phyloP scores from a whole-genome alignment of 2,329 filamentous ascomycete genomes.

The Microdochium paspali region DNA sequence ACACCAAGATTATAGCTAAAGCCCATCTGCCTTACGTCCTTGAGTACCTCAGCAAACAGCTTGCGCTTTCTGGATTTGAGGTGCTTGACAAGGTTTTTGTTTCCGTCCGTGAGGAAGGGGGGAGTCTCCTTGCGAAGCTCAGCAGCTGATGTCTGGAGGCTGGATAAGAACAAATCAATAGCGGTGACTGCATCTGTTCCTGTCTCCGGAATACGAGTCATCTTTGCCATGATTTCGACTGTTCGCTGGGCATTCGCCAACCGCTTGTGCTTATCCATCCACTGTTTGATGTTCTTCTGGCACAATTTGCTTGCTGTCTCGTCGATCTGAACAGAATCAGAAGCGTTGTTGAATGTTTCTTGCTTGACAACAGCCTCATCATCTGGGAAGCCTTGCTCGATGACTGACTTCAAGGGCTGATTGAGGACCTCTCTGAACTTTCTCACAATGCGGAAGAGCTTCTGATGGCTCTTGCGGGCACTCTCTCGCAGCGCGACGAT shows the following conservation, averaged over 20 bases:
- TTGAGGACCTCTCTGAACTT: conserved; percentile 79
- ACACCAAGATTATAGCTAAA: conserved; percentile 74
- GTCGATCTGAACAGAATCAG: conserved; percentile 21
- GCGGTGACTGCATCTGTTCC: conserved; percentile 47
- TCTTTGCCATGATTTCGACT: conserved; percentile 61
- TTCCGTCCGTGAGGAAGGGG: conserved; percentile 71
- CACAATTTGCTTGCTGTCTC: conserved; percentile 22
- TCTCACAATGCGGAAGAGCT: conserved; percentile 81
- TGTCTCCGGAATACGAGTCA: conserved; percentile 42
- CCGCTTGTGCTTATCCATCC: conserved; percentile 44
- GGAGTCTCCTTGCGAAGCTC: conserved; percentile 82
- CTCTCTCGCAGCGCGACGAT: conserved; percentile 84
- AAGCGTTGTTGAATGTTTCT: conserved; percentile 3
- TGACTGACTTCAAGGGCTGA: conserved; percentile 61
- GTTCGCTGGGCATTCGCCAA: conserved; percentile 64
- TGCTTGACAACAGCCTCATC: conserved; percentile 3
- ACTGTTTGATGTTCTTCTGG: conserved; percentile 23
- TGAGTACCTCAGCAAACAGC: conserved; percentile 81
- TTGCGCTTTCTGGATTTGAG: conserved; percentile 86
- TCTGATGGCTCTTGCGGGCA: conserved; percentile 80
- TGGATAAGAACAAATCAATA: conserved; percentile 59
- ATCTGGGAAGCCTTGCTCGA: conserved; percentile 51
- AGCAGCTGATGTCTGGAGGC: conserved; percentile 57
- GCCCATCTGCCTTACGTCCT: conserved; percentile 78
- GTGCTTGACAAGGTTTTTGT: conserved; percentile 74